Conservation (phyloP, 768 basidiomycete species). For the Tylopilus sp. region DNA sequence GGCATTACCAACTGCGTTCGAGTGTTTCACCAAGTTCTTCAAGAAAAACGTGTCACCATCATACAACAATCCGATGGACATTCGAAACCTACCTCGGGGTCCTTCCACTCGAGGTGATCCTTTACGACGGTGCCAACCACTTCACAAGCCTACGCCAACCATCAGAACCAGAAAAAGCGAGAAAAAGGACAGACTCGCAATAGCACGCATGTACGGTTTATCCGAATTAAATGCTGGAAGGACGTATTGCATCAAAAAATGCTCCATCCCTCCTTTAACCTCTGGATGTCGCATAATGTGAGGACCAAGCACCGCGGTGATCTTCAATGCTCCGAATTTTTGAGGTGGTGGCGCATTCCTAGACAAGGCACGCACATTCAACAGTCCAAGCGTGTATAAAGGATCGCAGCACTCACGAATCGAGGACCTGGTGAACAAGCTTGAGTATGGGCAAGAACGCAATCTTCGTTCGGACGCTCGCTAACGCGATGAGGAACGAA, state of each 20-base stretch:
- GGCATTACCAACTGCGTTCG: constrained; percentile 59
- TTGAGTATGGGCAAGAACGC: constrained; percentile 77
- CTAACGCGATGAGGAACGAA: constrained; percentile 74
- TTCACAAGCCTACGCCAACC: constrained; percentile 62
- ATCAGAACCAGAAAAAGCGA: background rate
- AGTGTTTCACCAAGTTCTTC: constrained; percentile 61
- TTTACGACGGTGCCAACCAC: constrained; percentile 75
- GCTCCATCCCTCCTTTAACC: constrained; percentile 72
- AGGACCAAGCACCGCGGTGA: constrained; percentile 70
- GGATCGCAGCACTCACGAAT: constrained; percentile 44
- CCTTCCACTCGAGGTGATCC: constrained; percentile 62
- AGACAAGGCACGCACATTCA: constrained; percentile 3
- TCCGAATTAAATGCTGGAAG: constrained; percentile 63
- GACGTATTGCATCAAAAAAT: constrained; percentile 71
- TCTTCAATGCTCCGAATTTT: constrained; percentile 82
- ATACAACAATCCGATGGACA: background rate
- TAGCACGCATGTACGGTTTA: constrained; percentile 73
- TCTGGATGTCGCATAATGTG: constrained; percentile 85
- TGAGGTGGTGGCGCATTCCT: constrained; percentile 57
- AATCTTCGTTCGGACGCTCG: constrained; percentile 76
- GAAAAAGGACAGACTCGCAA: constrained; percentile 46
- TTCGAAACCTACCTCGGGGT: constrained; percentile 47
- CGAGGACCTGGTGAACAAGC: constrained; percentile 73
- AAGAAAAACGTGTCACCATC: background rate
- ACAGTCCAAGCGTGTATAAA: background rate